phyloP scores from a whole-genome alignment of 169 alveolate species.

The Eimeria maxima region DNA sequence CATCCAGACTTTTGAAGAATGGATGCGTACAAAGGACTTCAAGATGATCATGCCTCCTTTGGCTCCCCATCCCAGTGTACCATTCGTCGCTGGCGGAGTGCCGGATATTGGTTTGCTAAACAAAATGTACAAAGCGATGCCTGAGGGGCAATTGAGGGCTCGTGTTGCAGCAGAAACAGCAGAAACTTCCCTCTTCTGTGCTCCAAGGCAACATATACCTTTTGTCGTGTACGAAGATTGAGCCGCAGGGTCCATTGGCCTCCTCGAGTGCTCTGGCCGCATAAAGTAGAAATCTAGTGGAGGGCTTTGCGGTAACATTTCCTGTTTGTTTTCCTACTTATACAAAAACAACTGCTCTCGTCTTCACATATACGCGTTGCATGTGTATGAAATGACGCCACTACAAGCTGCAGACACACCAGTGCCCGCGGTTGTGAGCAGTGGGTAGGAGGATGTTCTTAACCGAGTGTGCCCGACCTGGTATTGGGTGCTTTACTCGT shows the following conservation, averaged over 20 bases:
- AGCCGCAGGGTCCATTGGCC: not conserved
- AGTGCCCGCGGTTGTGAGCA: not conserved
- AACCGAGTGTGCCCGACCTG: too few species aligned
- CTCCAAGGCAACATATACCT: slow-evolving; percentile 4
- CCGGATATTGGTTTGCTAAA: not conserved
- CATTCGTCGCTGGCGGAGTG: slow-evolving; percentile 13
- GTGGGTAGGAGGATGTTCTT: not conserved
- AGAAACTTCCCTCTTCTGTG: not conserved
- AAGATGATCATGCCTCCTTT: slow-evolving; percentile 18
- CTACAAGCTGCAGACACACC: not conserved
- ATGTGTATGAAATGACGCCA: not conserved
- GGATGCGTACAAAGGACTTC: slow-evolving; percentile 58
- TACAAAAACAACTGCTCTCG: not conserved
- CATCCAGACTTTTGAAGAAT: not conserved
- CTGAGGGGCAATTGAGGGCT: not conserved
- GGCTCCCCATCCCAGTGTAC: slow-evolving; percentile 54
- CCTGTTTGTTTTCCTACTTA: not conserved
- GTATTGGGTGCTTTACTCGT: too few species aligned
- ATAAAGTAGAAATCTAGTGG: not conserved
- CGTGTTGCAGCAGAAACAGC: not conserved
- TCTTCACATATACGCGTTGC: not conserved
- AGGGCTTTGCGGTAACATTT: not conserved
- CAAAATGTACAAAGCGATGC: not conserved
- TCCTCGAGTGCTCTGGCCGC: not conserved
- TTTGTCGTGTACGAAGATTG: not conserved